These are phyloP conservation scores for Silybum marianum DNA, from an alignment of 129 eudicot genomes.

Conservation along the genomic window DNA sequence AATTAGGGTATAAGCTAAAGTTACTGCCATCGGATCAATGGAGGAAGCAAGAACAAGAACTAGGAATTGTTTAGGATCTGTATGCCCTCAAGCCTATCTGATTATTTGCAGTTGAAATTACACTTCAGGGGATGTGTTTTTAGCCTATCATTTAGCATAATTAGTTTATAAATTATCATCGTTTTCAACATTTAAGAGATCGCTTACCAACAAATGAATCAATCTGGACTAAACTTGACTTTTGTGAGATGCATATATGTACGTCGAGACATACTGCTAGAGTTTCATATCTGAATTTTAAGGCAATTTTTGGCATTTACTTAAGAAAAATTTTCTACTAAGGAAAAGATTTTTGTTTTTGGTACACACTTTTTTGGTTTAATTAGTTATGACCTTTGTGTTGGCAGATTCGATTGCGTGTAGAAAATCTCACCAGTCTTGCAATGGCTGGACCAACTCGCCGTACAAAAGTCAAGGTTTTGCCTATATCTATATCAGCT, in stretches of 20 bases:
- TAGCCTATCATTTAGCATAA: neutral
- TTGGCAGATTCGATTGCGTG: conserved; percentile 54
- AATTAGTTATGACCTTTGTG: conserved; percentile 3
- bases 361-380: conserved; percentile 8
- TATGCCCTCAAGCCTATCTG: neutral
- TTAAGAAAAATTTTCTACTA: neutral
- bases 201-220: neutral
- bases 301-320: neutral
- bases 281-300: neutral
- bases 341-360: neutral
- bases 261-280: neutral
- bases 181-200: neutral
- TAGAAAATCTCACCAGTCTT: conserved; percentile 54
- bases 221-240: neutral
- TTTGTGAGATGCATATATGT: neutral
- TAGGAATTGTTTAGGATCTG: neutral
- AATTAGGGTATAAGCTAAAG: conserved; percentile 8
- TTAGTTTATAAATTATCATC: neutral
- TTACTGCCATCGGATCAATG: neutral
- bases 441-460: conserved; percentile 57
- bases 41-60: neutral
- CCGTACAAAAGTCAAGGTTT: conserved; percentile 86
- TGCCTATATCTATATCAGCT: neutral
- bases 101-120: neutral
- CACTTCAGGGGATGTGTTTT: neutral